phyloP scores from a whole-genome alignment of 805 yeast genomes.

The Teunomyces atbi region DNA sequence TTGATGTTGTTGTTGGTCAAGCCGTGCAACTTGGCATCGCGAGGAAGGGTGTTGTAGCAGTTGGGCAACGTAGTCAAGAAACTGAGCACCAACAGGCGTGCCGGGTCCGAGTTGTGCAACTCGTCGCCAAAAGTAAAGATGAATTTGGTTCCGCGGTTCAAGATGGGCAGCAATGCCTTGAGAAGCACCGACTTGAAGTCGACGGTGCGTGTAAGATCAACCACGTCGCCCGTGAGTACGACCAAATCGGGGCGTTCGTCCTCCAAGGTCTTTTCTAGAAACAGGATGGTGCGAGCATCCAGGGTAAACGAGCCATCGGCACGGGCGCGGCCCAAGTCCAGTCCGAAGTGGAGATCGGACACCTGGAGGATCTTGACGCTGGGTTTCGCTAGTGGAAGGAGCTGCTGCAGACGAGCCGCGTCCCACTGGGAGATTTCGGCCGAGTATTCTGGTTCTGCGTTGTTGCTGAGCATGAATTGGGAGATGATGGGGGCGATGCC shows the following conservation, averaged over 20 bases:
- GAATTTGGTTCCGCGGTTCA: conserved; percentile 29
- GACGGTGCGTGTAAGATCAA: conserved; percentile 25
- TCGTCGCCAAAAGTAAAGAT: conserved; percentile 39
- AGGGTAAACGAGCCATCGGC: conserved; percentile 21
- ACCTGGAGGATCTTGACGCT: conserved; percentile 33
- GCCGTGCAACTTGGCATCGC: conserved; percentile 27
- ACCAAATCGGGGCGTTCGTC: conserved; percentile 33
- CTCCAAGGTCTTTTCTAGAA: conserved; percentile 23
- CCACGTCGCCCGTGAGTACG: conserved; percentile 41
- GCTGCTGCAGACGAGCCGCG: background rate
- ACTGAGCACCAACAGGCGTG: conserved; percentile 14
- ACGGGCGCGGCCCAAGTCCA: conserved; percentile 23
- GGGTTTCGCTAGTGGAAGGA: background rate
- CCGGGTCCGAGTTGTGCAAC: background rate
- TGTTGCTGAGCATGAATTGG: conserved; percentile 15
- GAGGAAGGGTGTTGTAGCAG: conserved; percentile 28
- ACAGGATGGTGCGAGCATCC: conserved; percentile 30
- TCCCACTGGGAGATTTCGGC: conserved; percentile 1
- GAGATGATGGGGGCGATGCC: conserved; percentile 15
- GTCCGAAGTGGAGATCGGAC: conserved; percentile 41
- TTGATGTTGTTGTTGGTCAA: conserved; percentile 36
- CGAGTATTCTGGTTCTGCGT: conserved; percentile 4
- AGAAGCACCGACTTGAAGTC: conserved; percentile 30
- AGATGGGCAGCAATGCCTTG: conserved; percentile 33
- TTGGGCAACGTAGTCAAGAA: conserved; percentile 36